Conservation (phyloP, 1,284 basidiomycete species). For the Ganoderma multipileum region DNA sequence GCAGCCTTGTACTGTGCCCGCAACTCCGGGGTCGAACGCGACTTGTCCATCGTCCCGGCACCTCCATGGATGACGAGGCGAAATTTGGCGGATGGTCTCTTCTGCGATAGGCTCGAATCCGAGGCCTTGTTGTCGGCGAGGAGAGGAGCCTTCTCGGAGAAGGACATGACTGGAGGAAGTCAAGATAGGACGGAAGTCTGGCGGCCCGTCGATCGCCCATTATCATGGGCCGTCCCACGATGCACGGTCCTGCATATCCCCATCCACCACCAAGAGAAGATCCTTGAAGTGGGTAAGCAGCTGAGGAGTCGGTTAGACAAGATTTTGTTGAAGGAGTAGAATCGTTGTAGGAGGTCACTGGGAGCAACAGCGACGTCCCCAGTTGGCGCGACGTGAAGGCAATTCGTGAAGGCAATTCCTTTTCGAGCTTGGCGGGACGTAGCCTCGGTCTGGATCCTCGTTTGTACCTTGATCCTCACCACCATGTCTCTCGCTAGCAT, state of each 20-base stretch:
- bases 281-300: no score
- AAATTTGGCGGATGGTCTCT: slow-evolving; percentile 36
- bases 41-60: slow-evolving; percentile 70
- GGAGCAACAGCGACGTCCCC: no score
- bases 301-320: no score
- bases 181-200: background rate
- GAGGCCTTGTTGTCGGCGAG: background rate
- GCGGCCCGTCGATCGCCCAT: background rate
- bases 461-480: no score
- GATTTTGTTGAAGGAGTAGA: no score
- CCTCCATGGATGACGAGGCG: slow-evolving; percentile 82
- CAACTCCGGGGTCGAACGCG: slow-evolving; percentile 68
- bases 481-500: no score
- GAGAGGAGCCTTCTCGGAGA: slow-evolving; percentile 14
- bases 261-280: no score
- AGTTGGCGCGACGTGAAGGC: no score
- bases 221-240: background rate
- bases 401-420: no score
- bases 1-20: slow-evolving; percentile 63
- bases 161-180: slow-evolving; percentile 8
- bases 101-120: background rate
- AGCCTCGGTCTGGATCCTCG: no score
- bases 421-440: background rate
- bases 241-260: no score
- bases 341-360: no score